Evolutionary conservation across 441 rosid genomes (phyloP), one percentile per base, ranked within the genome.

Genomic region (Pelargonium cotyledonis): DNA sequence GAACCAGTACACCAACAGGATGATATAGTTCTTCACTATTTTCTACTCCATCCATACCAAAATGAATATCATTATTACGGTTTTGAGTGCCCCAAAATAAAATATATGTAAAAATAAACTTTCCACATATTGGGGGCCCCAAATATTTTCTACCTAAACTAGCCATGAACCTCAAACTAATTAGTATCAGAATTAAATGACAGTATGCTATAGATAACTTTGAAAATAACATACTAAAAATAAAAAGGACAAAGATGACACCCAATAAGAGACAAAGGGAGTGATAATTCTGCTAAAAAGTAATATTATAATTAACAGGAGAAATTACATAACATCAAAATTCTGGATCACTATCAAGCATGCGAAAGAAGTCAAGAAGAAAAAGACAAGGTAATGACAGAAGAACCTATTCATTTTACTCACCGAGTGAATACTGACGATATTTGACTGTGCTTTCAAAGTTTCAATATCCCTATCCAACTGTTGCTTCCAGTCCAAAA

Each of bases 401-500:
- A 62, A 61, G 35, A 73, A 11, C 18, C 16, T 41, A 9, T 40
- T 64, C 18, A 66, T 47, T 49, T 69, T 69, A 85, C 99, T 82
- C 81, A 95, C 99, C 18, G 85, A 77, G 55, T 85, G 89, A 73
- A 95, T 76, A 82, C 84, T 80, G 66, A 78, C 71, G 69, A 86
- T 68, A 61, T 95, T 95, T 72, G 97, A 85, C 78, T 87, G 98
- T 60, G 78, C 92, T 83, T 91, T 92, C 83, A 92, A 73, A 58
- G 89, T 91, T 82, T 95, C 98, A 71, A 78, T 80, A 81, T 95
- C 99, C 58, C 91, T 95, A 41, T 90, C 99, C 79, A 95, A 80
- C 69, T 79, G 93, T 83, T 85, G 97, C 88, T 95, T 95, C 99
- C 96, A 92, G 76, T 90, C 98, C 87, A 79, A 79, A 68, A 92